A percentile compares a stretch with the other conserved stretches of the same genome.
Evolutionary conservation across 129 eudicot species (phyloP).

Genomic region (Sambucus nigra): DNA sequence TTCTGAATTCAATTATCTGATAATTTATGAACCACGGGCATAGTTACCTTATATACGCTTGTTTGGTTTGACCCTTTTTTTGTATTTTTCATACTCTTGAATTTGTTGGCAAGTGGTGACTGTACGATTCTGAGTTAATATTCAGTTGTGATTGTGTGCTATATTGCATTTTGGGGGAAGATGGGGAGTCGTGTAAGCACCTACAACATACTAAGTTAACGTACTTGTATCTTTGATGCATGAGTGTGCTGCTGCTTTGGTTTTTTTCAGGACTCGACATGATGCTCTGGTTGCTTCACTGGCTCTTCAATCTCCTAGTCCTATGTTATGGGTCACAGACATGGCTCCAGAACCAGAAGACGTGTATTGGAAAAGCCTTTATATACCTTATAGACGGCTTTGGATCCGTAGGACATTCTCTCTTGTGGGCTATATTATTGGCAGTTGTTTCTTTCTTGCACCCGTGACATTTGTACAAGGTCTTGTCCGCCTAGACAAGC

Average conservation of each 20-base stretch:
- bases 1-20: not conserved
- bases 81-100: no score
- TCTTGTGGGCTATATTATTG: constrained; percentile 49
- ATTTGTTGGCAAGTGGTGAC: no score
- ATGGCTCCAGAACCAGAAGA: constrained; percentile 86
- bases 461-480: constrained; percentile 80
- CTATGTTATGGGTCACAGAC: constrained; percentile 88
- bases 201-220: not conserved
- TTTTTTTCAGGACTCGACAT: constrained; percentile 83
- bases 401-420: constrained; percentile 77
- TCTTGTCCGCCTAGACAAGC: constrained; percentile 44
- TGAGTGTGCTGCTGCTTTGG: constrained; percentile 88
- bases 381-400: constrained; percentile 60
- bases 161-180: no score
- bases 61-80: not conserved
- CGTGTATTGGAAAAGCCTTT: constrained; percentile 69
- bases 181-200: no score
- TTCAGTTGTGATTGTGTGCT: no score
- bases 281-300: constrained; percentile 83
- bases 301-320: constrained; percentile 60
- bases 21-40: not conserved
- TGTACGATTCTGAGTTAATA: no score
- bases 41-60: not conserved
- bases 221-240: constrained; percentile 20
- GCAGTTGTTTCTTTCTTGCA: constrained; percentile 57